These are phyloP conservation scores for Hysterium pulicare DNA, from an alignment of 2,329 filamentous ascomycete species.

Conservation along the genomic window DNA sequence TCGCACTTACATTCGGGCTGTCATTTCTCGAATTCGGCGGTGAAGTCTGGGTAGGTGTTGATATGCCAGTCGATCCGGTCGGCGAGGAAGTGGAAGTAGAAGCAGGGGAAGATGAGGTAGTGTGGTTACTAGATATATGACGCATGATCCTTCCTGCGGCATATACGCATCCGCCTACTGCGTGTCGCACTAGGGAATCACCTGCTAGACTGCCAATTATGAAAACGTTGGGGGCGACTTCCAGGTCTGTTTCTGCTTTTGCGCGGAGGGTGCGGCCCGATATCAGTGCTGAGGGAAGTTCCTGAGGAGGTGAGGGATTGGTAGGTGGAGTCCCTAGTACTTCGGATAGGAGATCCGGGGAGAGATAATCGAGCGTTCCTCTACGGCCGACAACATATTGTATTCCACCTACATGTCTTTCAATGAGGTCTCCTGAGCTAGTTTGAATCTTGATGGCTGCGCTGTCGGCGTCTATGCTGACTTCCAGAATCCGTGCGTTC, in stretches of 20 bases:
- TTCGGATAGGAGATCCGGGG: constrained; percentile 45
- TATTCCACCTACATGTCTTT: constrained; percentile 47
- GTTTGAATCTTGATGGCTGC: constrained; percentile 43
- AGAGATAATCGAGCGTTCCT: constrained; percentile 53
- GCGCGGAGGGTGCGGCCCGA: constrained; percentile 53
- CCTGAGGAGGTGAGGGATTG: neutral
- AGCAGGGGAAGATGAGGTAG: neutral
- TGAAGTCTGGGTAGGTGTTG: constrained; percentile 20
- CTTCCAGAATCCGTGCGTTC: constrained; percentile 48
- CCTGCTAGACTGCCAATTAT: constrained; percentile 59
- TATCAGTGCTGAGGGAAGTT: constrained; percentile 32
- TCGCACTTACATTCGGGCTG: constrained; percentile 24
- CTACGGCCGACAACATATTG: constrained; percentile 57
- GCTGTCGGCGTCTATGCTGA: constrained; percentile 23
- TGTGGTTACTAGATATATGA: constrained; percentile 10
- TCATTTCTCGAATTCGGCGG: constrained; percentile 17
- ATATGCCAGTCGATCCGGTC: neutral
- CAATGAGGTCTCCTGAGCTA: constrained; percentile 42
- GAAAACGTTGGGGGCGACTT: constrained; percentile 53
- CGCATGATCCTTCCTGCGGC: constrained; percentile 50
- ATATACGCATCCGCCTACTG: constrained; percentile 57
- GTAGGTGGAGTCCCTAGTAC: constrained; percentile 36
- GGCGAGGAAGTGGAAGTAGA: neutral
- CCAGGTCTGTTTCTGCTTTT: constrained; percentile 51
- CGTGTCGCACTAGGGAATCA: constrained; percentile 59